phyloP scores from a whole-genome alignment of 2,329 filamentous ascomycete genomes.

The Pseudocercospora eumusae region DNA sequence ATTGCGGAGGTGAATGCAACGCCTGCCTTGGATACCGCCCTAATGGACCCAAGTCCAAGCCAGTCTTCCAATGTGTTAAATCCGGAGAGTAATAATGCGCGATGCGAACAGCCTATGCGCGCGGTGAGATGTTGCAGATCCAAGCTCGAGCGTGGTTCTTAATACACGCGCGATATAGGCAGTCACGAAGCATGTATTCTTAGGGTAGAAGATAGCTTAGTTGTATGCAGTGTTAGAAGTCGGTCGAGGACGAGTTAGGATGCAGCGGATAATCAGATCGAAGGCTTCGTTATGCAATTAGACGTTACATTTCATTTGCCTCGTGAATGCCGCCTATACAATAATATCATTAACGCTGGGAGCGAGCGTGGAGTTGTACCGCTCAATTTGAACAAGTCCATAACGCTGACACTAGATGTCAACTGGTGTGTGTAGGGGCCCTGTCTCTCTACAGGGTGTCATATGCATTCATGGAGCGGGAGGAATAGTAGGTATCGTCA shows the following conservation, averaged over 20 bases:
- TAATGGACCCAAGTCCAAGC: too few species aligned
- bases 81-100: too few species aligned
- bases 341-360: not conserved
- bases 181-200: not conserved
- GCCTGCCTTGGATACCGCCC: too few species aligned
- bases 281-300: too few species aligned
- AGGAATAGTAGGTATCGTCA: too few species aligned
- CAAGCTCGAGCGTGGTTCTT: not conserved
- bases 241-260: not conserved
- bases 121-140: too few species aligned
- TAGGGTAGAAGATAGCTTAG: not conserved
- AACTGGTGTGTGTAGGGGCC: not conserved
- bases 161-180: not conserved
- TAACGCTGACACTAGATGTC: not conserved
- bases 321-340: not conserved
- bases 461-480: too few species aligned
- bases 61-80: too few species aligned
- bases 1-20: too few species aligned
- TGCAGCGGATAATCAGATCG: not conserved
- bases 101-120: too few species aligned
- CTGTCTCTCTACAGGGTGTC: too few species aligned
- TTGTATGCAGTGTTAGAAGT: too few species aligned
- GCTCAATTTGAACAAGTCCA: not conserved
- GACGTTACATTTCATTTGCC: not conserved
- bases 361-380: constrained; percentile 2